These are phyloP conservation scores for Eucalyptus urophylla DNA, from an alignment of 345 rosid species.

Conservation along the genomic window DNA sequence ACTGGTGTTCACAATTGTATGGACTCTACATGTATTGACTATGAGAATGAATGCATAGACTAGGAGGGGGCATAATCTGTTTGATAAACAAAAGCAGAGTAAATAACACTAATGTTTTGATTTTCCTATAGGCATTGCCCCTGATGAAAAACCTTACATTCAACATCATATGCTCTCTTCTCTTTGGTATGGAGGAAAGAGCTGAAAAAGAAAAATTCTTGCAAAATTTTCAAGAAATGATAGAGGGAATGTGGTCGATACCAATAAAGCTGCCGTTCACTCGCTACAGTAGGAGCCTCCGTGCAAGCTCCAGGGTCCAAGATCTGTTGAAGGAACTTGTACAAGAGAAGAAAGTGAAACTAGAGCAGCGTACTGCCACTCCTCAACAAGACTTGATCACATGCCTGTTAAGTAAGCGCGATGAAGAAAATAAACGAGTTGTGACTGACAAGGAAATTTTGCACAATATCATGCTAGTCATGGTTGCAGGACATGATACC, in stretches of 20 bases:
- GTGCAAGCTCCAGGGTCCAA: constrained; percentile 15
- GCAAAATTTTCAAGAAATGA: not conserved
- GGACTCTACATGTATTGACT: not conserved
- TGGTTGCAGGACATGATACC: constrained; percentile 55
- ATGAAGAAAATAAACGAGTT: not conserved
- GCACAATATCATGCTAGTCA: constrained; percentile 32
- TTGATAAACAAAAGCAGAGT: accelerated
- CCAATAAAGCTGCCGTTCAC: constrained; percentile 10
- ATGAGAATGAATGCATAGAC: not conserved
- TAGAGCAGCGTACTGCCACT: constrained; percentile 8
- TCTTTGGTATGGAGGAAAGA: constrained; percentile 13
- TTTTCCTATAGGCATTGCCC: constrained; percentile 5
- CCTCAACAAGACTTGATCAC: constrained; percentile 32
- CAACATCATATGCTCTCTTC: constrained; percentile 6
- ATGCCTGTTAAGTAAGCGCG: constrained; percentile 13
- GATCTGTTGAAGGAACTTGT: constrained; percentile 14
- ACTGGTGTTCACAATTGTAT: not conserved
- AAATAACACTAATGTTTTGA: not conserved
- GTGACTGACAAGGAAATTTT: constrained; percentile 35
- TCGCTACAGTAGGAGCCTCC: constrained; percentile 21
- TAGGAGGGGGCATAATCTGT: accelerated
- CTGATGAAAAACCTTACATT: constrained; percentile 24
- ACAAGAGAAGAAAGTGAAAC: constrained; percentile 16
- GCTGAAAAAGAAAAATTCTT: not conserved
- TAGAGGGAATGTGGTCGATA: constrained; percentile 2